Percentiles rank a stretch among this genome's conserved stretches.
Evolutionary conservation across 2,329 filamentous ascomycete genomes (phyloP).

Genomic region (Colletotrichum sp.): DNA sequence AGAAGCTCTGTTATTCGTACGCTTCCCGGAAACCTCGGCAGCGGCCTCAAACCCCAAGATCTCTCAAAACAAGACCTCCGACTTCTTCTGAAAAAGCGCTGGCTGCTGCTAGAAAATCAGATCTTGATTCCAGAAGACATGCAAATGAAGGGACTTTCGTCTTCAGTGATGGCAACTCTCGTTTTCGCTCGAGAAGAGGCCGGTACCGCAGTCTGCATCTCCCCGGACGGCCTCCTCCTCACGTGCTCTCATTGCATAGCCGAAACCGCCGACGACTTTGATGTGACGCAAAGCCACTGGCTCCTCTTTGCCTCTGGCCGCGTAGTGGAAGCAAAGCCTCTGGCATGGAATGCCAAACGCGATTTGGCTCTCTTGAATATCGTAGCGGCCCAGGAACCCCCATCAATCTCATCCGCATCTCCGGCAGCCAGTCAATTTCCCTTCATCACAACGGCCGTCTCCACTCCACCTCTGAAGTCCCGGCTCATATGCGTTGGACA

Average conservation of each 20-base stretch:
- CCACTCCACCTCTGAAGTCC: conserved; percentile 22
- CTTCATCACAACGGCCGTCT: conserved; percentile 16
- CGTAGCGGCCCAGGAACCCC: conserved; percentile 26
- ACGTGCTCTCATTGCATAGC: conserved; percentile 58
- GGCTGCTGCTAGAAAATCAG: neutral
- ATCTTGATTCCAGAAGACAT: conserved; percentile 5
- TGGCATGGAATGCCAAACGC: conserved; percentile 44
- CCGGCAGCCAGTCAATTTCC: conserved; percentile 22
- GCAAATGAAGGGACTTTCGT: neutral
- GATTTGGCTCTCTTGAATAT: conserved; percentile 54
- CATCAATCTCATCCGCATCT: neutral
- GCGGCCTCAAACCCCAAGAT: conserved; percentile 1
- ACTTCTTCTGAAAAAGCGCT: conserved; percentile 9
- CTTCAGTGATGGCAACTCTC: conserved; percentile 33
- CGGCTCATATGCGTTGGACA: conserved; percentile 38
- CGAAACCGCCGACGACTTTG: conserved; percentile 40
- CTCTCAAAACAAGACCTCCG: conserved; percentile 8
- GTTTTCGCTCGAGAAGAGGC: conserved; percentile 56
- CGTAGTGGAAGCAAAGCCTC: conserved; percentile 41
- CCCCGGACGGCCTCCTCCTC: conserved; percentile 46
- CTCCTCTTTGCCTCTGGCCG: conserved; percentile 47
- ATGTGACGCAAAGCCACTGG: conserved; percentile 35
- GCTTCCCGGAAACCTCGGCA: neutral
- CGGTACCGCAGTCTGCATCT: conserved; percentile 56
- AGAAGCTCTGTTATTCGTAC: neutral